Evolutionary conservation across 1,284 basidiomycete genomes (phyloP).

Genomic region (Tilletia setariae): DNA sequence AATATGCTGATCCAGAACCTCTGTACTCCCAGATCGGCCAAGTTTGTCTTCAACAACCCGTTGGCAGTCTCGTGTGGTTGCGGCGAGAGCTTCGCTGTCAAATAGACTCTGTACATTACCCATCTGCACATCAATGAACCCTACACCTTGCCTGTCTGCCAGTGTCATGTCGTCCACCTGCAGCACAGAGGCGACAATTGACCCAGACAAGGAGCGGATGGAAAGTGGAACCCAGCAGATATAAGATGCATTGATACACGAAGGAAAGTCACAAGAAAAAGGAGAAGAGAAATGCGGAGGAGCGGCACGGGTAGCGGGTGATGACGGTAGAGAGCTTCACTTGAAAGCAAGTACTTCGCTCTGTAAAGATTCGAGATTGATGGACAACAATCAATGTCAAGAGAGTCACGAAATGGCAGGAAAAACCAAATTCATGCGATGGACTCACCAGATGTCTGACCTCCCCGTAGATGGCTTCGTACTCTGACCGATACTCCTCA

Average conservation of each 20-base stretch:
- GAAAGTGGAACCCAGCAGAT: background rate
- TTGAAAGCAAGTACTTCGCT: conserved; percentile 6
- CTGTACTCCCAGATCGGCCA: conserved; percentile 59
- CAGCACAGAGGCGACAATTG: no score
- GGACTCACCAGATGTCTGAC: conserved; percentile 69
- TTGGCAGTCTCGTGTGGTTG: conserved; percentile 86
- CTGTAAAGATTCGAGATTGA: background rate
- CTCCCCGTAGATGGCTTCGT: conserved; percentile 77
- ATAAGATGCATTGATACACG: conserved; percentile 11
- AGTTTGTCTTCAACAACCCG: conserved; percentile 80
- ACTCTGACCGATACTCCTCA: conserved; percentile 74
- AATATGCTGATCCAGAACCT: background rate
- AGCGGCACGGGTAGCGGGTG: background rate
- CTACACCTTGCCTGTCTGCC: no score
- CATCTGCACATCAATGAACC: background rate
- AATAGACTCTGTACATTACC: background rate
- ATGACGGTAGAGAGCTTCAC: background rate
- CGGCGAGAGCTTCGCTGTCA: conserved; percentile 67
- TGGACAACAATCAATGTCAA: no score
- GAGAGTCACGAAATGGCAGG: no score
- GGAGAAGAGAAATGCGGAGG: background rate
- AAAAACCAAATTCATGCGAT: no score
- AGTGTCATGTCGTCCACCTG: background rate
- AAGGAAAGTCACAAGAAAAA: background rate
- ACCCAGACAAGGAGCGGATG: no score